Evolutionary conservation across 495 filamentous ascomycete species (phyloP).

Genomic region (Daldinia concentrica): DNA sequence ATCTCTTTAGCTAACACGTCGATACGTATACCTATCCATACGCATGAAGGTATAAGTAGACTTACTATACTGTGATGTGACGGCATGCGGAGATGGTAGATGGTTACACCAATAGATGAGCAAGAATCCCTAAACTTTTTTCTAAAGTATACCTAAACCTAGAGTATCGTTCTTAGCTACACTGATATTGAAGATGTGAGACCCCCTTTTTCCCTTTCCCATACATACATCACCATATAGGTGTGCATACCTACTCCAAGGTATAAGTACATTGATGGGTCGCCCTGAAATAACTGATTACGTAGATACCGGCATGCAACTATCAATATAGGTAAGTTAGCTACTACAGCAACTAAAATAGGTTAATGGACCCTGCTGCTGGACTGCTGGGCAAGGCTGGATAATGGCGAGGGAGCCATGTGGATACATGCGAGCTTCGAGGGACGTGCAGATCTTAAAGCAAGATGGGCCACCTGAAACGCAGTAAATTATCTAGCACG

Average conservation of each 20-base stretch:
- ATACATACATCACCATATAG: neutral
- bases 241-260: neutral
- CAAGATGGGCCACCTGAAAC: slow-evolving; percentile 37
- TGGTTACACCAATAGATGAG: slow-evolving; percentile 1
- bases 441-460: slow-evolving; percentile 26
- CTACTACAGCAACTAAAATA: neutral
- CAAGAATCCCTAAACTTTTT: neutral
- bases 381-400: slow-evolving; percentile 13
- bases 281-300: neutral
- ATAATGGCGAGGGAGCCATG: slow-evolving; percentile 25
- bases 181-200: neutral
- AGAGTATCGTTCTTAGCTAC: neutral
- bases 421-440: slow-evolving; percentile 15
- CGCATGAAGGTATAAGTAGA: neutral
- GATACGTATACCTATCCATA: neutral
- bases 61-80: slow-evolving; percentile 18
- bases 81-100: slow-evolving; percentile 2
- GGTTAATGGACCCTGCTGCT: slow-evolving; percentile 12
- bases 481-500: slow-evolving; percentile 26
- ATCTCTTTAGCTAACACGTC: neutral
- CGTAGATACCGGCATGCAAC: slow-evolving; percentile 16
- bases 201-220: slow-evolving; percentile 15
- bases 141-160: slow-evolving; percentile 12
- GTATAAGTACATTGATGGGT: neutral
- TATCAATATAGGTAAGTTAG: neutral